Evolutionary conservation across 768 basidiomycete genomes (phyloP).

Genomic region (Boletus bicolor): DNA sequence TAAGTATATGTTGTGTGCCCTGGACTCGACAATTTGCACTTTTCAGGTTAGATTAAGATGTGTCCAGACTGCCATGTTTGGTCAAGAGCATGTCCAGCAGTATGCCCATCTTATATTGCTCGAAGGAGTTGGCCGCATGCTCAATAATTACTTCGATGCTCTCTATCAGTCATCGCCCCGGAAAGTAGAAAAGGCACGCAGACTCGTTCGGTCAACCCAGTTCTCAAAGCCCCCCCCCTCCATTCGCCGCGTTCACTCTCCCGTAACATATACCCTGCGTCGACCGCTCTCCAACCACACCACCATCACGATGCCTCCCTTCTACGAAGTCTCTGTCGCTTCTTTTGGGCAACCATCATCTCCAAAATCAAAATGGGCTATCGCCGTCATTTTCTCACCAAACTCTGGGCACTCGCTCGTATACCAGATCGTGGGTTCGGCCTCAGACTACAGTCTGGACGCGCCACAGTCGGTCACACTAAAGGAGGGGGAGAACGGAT

Average conservation of each 20-base stretch:
- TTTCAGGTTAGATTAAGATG: constrained; percentile 33
- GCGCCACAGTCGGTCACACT: constrained; percentile 34
- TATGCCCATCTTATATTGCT: constrained; percentile 20
- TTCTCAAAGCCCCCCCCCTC: not conserved
- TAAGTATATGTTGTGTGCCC: constrained; percentile 22
- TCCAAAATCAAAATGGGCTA: constrained; percentile 23
- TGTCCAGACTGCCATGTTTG: constrained; percentile 16
- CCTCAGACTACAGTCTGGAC: constrained; percentile 29
- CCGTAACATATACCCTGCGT: not conserved
- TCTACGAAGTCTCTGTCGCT: constrained; percentile 32
- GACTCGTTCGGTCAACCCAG: not conserved
- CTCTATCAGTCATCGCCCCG: constrained; percentile 14
- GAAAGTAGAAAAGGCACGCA: constrained; percentile 22
- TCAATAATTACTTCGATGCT: constrained; percentile 12
- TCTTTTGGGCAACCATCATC: constrained; percentile 24
- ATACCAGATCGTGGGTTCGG: constrained; percentile 30
- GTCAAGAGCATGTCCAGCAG: constrained; percentile 12
- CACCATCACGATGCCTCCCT: constrained; percentile 28
- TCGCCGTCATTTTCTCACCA: constrained; percentile 28
- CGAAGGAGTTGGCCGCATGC: constrained; percentile 23
- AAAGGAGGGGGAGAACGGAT: constrained; percentile 29
- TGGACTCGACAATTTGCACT: constrained; percentile 30
- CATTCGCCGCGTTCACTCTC: not conserved
- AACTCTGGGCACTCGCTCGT: constrained; percentile 29
- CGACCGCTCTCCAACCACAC: constrained; percentile 1